A percentile compares a stretch with the other conserved stretches of the same genome.
Conservation (phyloP, 306 rosid genomes). For the Myrica gale region DNA sequence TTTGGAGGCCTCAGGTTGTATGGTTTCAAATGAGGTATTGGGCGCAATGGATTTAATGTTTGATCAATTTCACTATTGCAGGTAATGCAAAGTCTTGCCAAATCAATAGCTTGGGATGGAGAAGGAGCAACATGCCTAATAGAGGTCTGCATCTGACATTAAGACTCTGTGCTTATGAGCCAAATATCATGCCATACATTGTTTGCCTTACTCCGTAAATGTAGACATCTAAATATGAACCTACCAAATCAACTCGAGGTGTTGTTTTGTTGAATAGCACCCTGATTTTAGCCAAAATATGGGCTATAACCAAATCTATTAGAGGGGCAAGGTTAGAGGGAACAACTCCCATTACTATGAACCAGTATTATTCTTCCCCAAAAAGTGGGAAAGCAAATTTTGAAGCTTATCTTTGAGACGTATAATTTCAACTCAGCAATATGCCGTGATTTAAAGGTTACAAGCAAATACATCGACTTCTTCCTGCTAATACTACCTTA, state of each 20-base stretch:
- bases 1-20: slow-evolving; percentile 7
- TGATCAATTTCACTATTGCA: slow-evolving; percentile 29
- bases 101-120: slow-evolving; percentile 97
- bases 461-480: not conserved
- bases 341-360: not conserved
- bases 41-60: slow-evolving; percentile 4
- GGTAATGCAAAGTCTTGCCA: slow-evolving; percentile 99
- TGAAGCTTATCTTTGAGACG: not conserved
- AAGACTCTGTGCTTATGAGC: slow-evolving; percentile 18
- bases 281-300: not conserved
- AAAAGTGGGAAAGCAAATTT: not conserved
- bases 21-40: slow-evolving; percentile 10
- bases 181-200: not conserved
- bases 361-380: not conserved
- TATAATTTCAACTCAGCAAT: not conserved
- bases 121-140: slow-evolving; percentile 97
- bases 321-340: not conserved
- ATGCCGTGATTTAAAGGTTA: slow-evolving; percentile 19
- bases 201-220: slow-evolving; percentile 2
- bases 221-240: slow-evolving; percentile 10
- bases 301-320: slow-evolving; percentile 10
- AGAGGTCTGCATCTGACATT: slow-evolving; percentile 59
- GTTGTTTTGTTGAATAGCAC: not conserved
- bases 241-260: not conserved
- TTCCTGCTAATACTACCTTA: slow-evolving; percentile 21